phyloP scores from a whole-genome alignment of 1,284 basidiomycete genomes.

The Irpex sp. region DNA sequence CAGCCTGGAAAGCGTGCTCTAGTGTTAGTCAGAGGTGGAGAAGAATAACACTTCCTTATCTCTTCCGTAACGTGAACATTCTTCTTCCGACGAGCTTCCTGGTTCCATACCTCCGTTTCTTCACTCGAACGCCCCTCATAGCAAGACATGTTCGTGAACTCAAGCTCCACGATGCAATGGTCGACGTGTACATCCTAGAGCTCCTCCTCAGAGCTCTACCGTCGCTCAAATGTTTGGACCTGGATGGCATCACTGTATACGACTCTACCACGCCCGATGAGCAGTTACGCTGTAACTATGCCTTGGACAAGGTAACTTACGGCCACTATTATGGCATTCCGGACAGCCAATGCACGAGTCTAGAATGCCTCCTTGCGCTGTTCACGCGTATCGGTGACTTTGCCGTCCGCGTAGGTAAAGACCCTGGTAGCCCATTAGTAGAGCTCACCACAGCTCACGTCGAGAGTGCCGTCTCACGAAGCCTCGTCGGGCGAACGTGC shows the following conservation, averaged over 20 bases:
- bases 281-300: not conserved
- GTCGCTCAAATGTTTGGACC: not conserved
- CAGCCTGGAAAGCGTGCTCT: not conserved
- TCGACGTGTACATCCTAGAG: not conserved
- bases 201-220: not conserved
- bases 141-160: not conserved
- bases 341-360: too few relatives aligned
- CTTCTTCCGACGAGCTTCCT: not conserved
- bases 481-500: too few relatives aligned
- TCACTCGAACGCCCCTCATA: not conserved
- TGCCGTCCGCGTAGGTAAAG: too few relatives aligned
- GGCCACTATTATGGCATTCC: too few relatives aligned
- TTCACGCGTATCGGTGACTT: too few relatives aligned
- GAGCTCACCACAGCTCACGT: too few relatives aligned
- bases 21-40: not conserved
- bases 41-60: not conserved
- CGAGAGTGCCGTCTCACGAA: too few relatives aligned
- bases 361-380: too few relatives aligned
- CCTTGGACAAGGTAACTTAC: slow-evolving; percentile 4
- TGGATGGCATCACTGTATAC: not conserved
- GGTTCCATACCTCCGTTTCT: not conserved
- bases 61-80: not conserved
- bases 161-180: not conserved
- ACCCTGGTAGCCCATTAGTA: too few relatives aligned
- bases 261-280: not conserved